Conservation (phyloP, 305 asterid genomes). For the Fraxinus sp. region DNA sequence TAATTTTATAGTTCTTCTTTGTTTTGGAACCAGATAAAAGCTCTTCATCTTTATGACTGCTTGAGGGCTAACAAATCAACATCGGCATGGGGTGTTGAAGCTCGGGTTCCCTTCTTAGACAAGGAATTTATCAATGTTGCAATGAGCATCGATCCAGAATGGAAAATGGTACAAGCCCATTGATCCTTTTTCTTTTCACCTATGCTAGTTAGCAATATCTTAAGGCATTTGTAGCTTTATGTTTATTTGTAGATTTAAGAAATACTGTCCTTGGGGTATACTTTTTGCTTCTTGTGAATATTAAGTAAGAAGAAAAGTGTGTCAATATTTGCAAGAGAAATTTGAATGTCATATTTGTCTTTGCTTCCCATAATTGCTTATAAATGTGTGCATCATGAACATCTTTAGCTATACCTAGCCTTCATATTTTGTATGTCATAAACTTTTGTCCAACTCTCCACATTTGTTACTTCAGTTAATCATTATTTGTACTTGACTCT, state of each 20-base stretch:
- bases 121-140: constrained; percentile 89
- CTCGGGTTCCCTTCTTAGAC: constrained; percentile 98
- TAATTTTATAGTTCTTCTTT: constrained; percentile 12
- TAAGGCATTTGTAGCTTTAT: background rate
- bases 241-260: background rate
- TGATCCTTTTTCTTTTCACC: constrained; percentile 16
- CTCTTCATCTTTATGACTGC: constrained; percentile 98
- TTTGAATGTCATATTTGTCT: background rate
- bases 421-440: background rate
- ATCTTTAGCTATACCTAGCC: background rate
- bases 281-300: background rate
- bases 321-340: background rate
- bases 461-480: background rate
- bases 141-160: constrained; percentile 91
- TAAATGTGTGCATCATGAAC: background rate
- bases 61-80: constrained; percentile 98
- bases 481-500: background rate
- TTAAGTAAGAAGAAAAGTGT: background rate
- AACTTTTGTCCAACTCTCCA: background rate
- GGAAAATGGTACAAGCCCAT: constrained; percentile 71
- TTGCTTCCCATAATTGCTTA: background rate
- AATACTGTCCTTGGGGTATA: background rate
- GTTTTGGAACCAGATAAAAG: constrained; percentile 66
- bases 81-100: constrained; percentile 99
- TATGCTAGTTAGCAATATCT: background rate